Conservation (phyloP, 164 flowering plant genomes). For the Vitis vinifera region DNA sequence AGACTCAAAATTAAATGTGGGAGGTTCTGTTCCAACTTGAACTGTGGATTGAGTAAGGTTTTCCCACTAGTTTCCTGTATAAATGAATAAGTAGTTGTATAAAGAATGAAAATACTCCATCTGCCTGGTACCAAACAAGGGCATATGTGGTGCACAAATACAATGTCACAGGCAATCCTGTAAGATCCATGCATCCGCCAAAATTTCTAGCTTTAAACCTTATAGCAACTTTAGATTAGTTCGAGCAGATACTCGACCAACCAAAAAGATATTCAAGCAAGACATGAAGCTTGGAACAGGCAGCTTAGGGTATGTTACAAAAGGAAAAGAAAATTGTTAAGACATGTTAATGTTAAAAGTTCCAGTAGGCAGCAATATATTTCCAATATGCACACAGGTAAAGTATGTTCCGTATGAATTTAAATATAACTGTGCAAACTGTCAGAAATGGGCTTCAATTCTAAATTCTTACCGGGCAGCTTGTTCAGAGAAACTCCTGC, state of each 20-base stretch:
- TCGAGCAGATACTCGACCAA: not conserved
- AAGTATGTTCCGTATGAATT: not conserved
- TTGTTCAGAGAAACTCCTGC: conserved; percentile 62
- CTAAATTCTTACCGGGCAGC: conserved; percentile 58
- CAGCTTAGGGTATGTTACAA: not conserved
- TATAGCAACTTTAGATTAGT: not conserved
- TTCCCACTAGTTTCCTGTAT: not conserved
- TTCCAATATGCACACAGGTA: not conserved
- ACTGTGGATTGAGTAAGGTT: too few relatives aligned
- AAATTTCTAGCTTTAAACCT: not conserved
- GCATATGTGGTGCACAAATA: not conserved
- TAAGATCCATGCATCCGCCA: not conserved
- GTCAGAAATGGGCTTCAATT: not conserved
- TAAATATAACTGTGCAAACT: not conserved
- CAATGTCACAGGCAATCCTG: not conserved
- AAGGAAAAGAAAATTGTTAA: not conserved
- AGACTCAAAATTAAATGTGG: too few relatives aligned
- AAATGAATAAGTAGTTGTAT: not conserved
- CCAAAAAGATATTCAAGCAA: not conserved
- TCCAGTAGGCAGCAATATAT: not conserved
- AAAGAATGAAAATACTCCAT: too few relatives aligned
- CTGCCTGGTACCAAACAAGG: too few relatives aligned
- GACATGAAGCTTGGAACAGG: not conserved
- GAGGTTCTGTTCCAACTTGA: too few relatives aligned
- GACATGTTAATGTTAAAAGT: not conserved